Conservation (phyloP, 768 basidiomycete species). For the Pulveroboletus sp. region DNA sequence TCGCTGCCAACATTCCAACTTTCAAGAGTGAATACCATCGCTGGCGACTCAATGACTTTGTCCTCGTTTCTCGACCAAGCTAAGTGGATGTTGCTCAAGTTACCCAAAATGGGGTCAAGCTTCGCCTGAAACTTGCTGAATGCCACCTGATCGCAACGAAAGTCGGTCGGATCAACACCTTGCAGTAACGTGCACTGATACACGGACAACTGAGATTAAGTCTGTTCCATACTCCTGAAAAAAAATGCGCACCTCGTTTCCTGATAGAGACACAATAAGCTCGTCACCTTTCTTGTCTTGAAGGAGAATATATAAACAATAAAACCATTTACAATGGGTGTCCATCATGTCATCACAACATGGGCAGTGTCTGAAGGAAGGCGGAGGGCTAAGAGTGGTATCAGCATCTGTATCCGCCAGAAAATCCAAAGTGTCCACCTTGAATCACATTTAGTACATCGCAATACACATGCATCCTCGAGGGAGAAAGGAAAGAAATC, state of each 20-base stretch:
- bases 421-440: conserved; percentile 36
- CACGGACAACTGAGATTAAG: background rate
- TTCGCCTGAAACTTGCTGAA: conserved; percentile 38
- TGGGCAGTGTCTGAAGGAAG: conserved; percentile 42
- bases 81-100: conserved; percentile 42
- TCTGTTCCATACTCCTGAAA: background rate
- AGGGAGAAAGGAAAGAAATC: conserved; percentile 57
- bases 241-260: conserved; percentile 38
- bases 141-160: conserved; percentile 39
- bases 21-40: conserved; percentile 27
- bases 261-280: conserved; percentile 47
- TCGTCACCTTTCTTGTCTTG: conserved; percentile 46
- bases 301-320: conserved; percentile 47
- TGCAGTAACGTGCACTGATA: conserved; percentile 43
- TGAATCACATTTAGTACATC: conserved; percentile 52
- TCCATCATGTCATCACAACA: conserved; percentile 53
- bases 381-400: conserved; percentile 39
- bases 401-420: background rate
- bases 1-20: conserved; percentile 26
- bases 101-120: conserved; percentile 46
- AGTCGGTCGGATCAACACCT: conserved; percentile 42
- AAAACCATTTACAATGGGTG: conserved; percentile 47
- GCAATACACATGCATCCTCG: conserved; percentile 43
- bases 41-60: conserved; percentile 21
- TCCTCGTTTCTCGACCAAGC: conserved; percentile 22